phyloP scores from a whole-genome alignment of 257 asterid genomes.

The Solanum habrochaites region DNA sequence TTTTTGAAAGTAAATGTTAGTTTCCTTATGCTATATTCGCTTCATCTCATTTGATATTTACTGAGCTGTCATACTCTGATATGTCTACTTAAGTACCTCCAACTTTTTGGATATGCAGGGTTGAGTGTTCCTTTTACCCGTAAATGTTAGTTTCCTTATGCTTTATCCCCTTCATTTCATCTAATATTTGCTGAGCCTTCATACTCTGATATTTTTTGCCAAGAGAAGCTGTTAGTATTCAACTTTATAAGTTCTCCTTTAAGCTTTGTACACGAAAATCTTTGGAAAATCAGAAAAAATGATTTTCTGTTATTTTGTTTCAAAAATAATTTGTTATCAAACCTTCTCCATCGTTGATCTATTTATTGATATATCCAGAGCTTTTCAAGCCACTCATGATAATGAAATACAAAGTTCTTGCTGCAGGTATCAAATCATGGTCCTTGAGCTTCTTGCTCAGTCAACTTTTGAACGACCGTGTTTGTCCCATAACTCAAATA shows the following conservation, averaged over 20 bases:
- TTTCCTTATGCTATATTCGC: not conserved
- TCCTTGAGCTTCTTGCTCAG: constrained; percentile 68
- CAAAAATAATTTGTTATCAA: not conserved
- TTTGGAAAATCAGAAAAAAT: not conserved
- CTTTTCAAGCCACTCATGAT: not conserved
- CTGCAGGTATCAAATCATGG: constrained; percentile 73
- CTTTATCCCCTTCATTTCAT: not conserved
- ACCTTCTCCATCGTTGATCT: not conserved
- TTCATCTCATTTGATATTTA: not conserved
- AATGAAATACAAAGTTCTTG: not conserved
- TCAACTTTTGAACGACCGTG: constrained; percentile 39
- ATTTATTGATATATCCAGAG: not conserved
- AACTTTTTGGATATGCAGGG: not conserved
- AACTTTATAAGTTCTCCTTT: not conserved
- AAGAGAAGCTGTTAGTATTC: not conserved
- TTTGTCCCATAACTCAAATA: constrained; percentile 38
- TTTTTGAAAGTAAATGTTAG: not conserved
- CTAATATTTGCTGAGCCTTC: not conserved
- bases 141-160: not conserved
- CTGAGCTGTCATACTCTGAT: not conserved
- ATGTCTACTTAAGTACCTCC: not conserved
- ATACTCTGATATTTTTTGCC: not conserved
- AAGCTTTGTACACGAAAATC: not conserved
- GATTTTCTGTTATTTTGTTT: not conserved
- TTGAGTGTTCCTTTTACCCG: not conserved